Base-by-base conservation (phyloP, 2,329 filamentous ascomycete species). In the Didymella arachidicola region DNA sequence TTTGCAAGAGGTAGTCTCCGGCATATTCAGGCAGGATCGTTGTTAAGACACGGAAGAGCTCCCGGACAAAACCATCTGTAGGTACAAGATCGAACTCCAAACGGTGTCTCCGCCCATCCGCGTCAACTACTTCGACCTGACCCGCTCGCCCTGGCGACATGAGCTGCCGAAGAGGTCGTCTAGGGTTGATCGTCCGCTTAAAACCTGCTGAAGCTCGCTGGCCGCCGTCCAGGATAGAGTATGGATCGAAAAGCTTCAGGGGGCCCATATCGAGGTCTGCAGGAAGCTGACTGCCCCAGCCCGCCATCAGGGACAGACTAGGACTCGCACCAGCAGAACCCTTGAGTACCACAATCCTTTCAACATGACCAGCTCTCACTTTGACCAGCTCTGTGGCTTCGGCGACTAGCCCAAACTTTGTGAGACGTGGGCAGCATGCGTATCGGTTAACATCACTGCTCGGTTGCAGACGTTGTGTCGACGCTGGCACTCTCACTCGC, bases 251-350 rank as follows among this genome's bases (percentile, higher is more conserved):
- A 2, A 78, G 60, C 57, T 67, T 73, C 39, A 76, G 61, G 7
- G 67, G 42, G 5, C 67, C 65, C 8, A 77, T 7, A 11, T 60
- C 51, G 19, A 74, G 64, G 43, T 67, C 69, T 3, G 65, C 63
- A 26, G 72, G 76, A 25, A 75, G 53, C 30, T 77, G 75, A 34
- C 62, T 71, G 26, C 75, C 74, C 77, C 77, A 78, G 26, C 75
- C 74, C 14, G 76, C 73, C 27, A 60, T 66, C 14, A 78, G 46
- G n/a, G 70, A 70, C 16, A 78, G 32, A 44, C 63, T 64, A 26
- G 65, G 52, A 26, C 68, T 66, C 6, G 48, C 61, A 30, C 66
- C 52, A 25, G 69, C 57, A 7, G 62, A 7, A n/a, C n/a, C 36
- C 18, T 47, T 63, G 36, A 78, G 65, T 26, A 67, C 64, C 7